These are phyloP conservation scores for Haematococcus sp. DNA, from an alignment of 139 green algal genomes.

Conservation along the genomic window DNA sequence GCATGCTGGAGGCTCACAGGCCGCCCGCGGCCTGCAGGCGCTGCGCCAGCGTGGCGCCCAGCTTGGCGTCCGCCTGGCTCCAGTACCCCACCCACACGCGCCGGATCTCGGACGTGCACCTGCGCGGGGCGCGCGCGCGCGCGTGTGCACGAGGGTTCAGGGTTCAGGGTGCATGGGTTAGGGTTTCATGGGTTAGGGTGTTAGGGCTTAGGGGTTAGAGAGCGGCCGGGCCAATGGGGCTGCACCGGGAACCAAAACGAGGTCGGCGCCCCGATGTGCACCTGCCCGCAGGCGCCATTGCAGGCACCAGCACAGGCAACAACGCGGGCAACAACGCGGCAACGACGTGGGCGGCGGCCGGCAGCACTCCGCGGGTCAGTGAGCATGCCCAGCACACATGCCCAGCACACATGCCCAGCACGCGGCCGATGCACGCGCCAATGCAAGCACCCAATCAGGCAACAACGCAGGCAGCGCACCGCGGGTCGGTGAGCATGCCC, in stretches of 20 bases:
- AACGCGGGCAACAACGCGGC: background rate
- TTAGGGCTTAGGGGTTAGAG: background rate
- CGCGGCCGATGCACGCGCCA: too few relatives aligned
- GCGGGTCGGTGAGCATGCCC: slow-evolving; percentile 66
- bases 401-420: too few relatives aligned
- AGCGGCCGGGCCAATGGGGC: background rate
- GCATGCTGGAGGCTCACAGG: slow-evolving; percentile 21
- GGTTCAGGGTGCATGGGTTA: too few relatives aligned
- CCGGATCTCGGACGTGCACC: slow-evolving; percentile 47
- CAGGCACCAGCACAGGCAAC: too few relatives aligned
- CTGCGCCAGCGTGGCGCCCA: slow-evolving; percentile 72
- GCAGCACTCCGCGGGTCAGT: slow-evolving; percentile 57
- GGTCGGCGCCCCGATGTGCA: too few relatives aligned
- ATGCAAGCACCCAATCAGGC: background rate
- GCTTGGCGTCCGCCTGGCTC: slow-evolving; percentile 73
- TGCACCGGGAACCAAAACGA: too few relatives aligned
- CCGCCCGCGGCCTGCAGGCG: slow-evolving; percentile 62
- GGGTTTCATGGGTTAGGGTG: too few relatives aligned
- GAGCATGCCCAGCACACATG: too few relatives aligned
- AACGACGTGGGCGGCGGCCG: too few relatives aligned
- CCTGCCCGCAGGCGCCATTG: too few relatives aligned
- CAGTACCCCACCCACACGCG: slow-evolving; percentile 94
- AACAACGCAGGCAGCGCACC: slow-evolving; percentile 33
- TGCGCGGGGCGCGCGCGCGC: background rate
- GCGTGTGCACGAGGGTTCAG: background rate